Evolutionary conservation across 2,329 filamentous ascomycete genomes (phyloP).

Genomic region (Berkeleyomyces basicola): DNA sequence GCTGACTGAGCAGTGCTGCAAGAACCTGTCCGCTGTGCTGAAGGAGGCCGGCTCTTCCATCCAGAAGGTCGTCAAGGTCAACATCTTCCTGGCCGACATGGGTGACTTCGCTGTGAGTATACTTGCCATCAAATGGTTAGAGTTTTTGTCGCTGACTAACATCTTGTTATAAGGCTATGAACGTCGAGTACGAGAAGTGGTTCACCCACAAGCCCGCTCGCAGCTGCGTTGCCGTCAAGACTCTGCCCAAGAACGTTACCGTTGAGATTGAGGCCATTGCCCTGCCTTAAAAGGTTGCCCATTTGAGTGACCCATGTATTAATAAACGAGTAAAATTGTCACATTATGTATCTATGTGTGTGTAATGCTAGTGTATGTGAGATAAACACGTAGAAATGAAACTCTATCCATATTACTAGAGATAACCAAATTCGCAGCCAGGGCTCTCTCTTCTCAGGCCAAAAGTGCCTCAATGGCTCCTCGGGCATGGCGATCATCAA

Average conservation of each 20-base stretch:
- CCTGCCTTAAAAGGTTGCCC: constrained; percentile 31
- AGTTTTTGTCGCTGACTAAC: not conserved
- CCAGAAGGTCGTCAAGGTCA: constrained; percentile 73
- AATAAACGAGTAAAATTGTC: constrained; percentile 6
- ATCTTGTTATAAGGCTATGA: constrained; percentile 45
- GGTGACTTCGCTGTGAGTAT: constrained; percentile 51
- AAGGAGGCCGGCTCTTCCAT: constrained; percentile 65
- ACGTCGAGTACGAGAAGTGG: constrained; percentile 69
- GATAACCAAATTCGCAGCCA: not conserved
- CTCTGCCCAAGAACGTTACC: constrained; percentile 69
- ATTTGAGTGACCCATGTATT: not conserved
- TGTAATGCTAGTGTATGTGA: not conserved
- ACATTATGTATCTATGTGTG: not conserved
- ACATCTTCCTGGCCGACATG: constrained; percentile 88
- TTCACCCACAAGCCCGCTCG: constrained; percentile 73
- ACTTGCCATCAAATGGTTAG: not conserved
- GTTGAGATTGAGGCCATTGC: constrained; percentile 88
- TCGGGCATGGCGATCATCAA: constrained; percentile 5
- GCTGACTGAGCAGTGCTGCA: constrained; percentile 45
- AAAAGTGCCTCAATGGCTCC: constrained; percentile 2
- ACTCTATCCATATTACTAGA: not conserved
- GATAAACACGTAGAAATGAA: not conserved
- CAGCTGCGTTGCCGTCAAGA: constrained; percentile 80
- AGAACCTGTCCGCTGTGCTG: constrained; percentile 73
- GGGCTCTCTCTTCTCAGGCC: not conserved